phyloP scores from a whole-genome alignment of 257 asterid genomes.

The Mentha longifolia region DNA sequence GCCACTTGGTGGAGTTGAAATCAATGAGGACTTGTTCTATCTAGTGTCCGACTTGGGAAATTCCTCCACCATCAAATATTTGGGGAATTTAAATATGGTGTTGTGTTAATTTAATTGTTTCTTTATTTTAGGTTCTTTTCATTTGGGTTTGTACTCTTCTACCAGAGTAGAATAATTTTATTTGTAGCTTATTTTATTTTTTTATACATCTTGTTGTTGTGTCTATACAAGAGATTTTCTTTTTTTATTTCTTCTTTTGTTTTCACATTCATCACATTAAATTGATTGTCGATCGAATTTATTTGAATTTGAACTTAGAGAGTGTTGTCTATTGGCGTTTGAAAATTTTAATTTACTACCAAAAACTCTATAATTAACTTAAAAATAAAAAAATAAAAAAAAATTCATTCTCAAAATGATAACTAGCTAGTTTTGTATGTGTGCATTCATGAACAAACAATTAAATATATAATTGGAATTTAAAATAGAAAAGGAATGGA shows the following conservation, averaged over 20 bases:
- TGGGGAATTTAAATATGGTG: neutral
- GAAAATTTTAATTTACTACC: neutral
- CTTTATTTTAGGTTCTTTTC: neutral
- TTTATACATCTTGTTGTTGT: neutral
- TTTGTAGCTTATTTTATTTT: constrained; percentile 1
- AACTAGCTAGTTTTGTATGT: too few relatives aligned
- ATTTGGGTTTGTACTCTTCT: neutral
- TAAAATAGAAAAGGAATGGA: neutral
- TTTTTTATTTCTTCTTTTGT: neutral
- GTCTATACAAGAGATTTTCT: neutral
- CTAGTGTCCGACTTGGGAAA: constrained; percentile 43
- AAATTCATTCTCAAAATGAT: neutral
- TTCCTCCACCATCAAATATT: neutral
- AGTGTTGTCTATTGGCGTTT: neutral
- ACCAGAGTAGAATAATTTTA: neutral
- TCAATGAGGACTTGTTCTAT: constrained; percentile 81
- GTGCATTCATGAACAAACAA: too few relatives aligned
- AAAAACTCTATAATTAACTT: too few relatives aligned
- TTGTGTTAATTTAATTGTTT: too few relatives aligned
- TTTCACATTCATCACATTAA: neutral
- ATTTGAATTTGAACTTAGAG: neutral
- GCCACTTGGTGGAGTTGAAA: constrained; percentile 69
- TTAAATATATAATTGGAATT: too few relatives aligned
- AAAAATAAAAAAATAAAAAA: too few relatives aligned
- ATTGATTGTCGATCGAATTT: neutral